Base-by-base conservation (phyloP, 2,329 filamentous ascomycete species). In the Aspergillus latus region DNA sequence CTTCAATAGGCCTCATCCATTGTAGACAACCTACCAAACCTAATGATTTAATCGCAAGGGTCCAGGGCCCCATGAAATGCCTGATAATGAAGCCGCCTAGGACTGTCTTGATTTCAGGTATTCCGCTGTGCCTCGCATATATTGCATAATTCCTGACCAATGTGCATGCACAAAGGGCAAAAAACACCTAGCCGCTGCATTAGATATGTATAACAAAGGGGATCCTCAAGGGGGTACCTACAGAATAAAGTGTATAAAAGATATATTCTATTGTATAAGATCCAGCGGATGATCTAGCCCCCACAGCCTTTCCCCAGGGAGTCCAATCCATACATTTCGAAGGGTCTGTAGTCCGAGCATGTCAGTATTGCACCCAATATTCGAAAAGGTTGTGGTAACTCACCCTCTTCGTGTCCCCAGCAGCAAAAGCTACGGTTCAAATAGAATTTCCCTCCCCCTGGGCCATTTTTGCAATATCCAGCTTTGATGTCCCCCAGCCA, bases 61-160 rank as follows among this genome's bases (percentile, higher is more conserved):
- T 97, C 92, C 92, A 97, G 32, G 81, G 80, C 8, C 92, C 90
- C 68, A 97, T 80, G 66, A 97, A 96, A 57, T 87, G 84, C 59
- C 87, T 84, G 59, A 99, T 97, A 32, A 99, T 88, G 72, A 97
- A 97, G 5, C 93, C 93, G 40, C 93, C 93, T 52, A 99, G 78
- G 7, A 99, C 85, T 2, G 92, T 97, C 80, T 99, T 99, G 76
- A 99, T 95, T 78, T 99, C 93, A 5, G 93, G 92, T 64, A 99
- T 97, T 75, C 93, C 93, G 71, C 91, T 96, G 69, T 97, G 93
- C 71, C 89, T 93, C 47, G 93, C 93, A 74, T 96, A 90, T 4
- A 89, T 80, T 26, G 90, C 91, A 73, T 92, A 97, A 65, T 88
- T 85, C 65, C 88, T 85, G 11, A 97, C 92, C 52, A 97, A 77